These are phyloP conservation scores for Clathrus columnatus DNA, from an alignment of 768 basidiomycete species.

Conservation along the genomic window DNA sequence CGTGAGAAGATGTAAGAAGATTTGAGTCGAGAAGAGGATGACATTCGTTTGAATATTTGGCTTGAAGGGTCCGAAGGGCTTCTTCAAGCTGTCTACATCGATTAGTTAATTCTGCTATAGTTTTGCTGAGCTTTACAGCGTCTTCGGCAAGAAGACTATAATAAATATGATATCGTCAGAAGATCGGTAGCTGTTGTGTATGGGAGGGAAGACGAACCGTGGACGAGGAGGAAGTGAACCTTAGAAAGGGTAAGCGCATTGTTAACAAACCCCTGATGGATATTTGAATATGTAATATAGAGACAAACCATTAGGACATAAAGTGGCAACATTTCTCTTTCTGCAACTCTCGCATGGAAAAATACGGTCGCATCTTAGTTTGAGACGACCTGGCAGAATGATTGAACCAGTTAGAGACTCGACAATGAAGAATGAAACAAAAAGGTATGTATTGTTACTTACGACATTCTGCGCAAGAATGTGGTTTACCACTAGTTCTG, in stretches of 20 bases:
- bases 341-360: constrained; percentile 75
- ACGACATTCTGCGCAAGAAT: constrained; percentile 10
- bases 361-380: constrained; percentile 65
- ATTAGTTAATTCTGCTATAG: constrained; percentile 62
- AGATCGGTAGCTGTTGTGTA: constrained; percentile 2
- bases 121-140: constrained; percentile 59
- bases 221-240: constrained; percentile 12
- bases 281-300: constrained; percentile 9
- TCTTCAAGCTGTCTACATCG: constrained; percentile 76
- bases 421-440: neutral
- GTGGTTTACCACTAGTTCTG: constrained; percentile 7
- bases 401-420: neutral
- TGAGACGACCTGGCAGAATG: constrained; percentile 30
- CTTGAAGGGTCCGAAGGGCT: constrained; percentile 50
- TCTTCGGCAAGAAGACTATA: constrained; percentile 57
- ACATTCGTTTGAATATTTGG: constrained; percentile 44
- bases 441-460: neutral
- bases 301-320: constrained; percentile 66
- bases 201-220: neutral
- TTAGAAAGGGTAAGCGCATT: constrained; percentile 75
- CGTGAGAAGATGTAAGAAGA: constrained; percentile 29
- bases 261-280: constrained; percentile 55
- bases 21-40: constrained; percentile 68
- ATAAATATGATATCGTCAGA: constrained; percentile 47
- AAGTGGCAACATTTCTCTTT: constrained; percentile 71